Percentiles rank a stretch among this genome's conserved stretches.
Conservation (phyloP, 2,329 filamentous ascomycete species). For the Xylariaceae sp. region DNA sequence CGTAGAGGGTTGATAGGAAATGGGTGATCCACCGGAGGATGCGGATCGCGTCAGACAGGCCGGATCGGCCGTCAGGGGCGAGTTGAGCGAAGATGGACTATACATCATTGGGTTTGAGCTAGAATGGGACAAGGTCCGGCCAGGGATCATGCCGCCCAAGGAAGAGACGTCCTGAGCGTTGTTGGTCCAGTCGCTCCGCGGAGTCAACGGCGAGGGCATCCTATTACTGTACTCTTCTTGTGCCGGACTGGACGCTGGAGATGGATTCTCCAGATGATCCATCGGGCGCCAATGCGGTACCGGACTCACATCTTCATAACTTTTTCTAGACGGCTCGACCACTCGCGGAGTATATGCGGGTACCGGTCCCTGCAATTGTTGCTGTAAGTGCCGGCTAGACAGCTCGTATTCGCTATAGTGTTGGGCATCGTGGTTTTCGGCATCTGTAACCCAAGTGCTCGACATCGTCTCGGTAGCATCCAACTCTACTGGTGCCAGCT, state of each 20-base stretch:
- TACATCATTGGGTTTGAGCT: conserved; percentile 22
- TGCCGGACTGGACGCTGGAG: conserved; percentile 28
- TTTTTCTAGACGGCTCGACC: conserved; percentile 23
- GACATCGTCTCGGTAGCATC: conserved; percentile 38
- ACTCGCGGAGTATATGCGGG: conserved; percentile 43
- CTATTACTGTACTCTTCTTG: conserved; percentile 35
- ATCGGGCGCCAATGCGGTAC: conserved; percentile 30
- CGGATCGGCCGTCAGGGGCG: conserved; percentile 21
- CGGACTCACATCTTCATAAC: conserved; percentile 32
- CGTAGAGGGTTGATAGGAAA: conserved; percentile 11
- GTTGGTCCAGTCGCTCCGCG: conserved; percentile 39
- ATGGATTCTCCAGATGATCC: conserved; percentile 26
- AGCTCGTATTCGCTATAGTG: conserved; percentile 46
- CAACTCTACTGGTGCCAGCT: conserved; percentile 43
- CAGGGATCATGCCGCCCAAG: conserved; percentile 32
- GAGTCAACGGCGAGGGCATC: conserved; percentile 44
- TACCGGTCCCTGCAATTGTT: conserved; percentile 46
- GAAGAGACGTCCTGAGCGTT: conserved; percentile 38
- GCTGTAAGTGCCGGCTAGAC: conserved; percentile 45
- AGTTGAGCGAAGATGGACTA: conserved; percentile 17
- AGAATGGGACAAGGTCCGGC: conserved; percentile 23
- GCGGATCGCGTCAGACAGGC: conserved; percentile 20
- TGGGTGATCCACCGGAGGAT: conserved; percentile 22
- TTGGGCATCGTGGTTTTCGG: conserved; percentile 36
- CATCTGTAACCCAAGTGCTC: conserved; percentile 34